Conservation (phyloP, 805 yeast species). For the Candida ovalis region DNA sequence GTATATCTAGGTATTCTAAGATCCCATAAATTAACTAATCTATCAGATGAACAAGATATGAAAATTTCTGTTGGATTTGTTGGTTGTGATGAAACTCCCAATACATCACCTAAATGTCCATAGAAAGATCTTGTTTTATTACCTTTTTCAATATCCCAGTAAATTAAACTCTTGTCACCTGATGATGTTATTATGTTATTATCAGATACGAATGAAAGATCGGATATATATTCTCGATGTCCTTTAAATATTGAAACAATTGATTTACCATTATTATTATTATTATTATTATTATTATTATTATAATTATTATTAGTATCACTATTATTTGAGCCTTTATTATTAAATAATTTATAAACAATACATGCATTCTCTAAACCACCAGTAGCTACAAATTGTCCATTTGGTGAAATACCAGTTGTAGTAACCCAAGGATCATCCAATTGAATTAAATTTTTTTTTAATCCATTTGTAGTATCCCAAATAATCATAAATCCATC, state of each 20-base stretch:
- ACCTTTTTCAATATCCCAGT: constrained; percentile 77
- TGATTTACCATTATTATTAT: constrained; percentile 12
- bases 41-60: constrained; percentile 66
- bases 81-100: constrained; percentile 39
- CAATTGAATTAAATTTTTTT: constrained; percentile 64
- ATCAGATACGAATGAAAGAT: constrained; percentile 62
- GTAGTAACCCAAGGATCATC: constrained; percentile 78
- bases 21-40: constrained; percentile 67
- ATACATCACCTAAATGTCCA: constrained; percentile 72
- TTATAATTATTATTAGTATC: constrained; percentile 21
- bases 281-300: not conserved
- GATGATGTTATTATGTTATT: constrained; percentile 61
- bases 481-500: constrained; percentile 84
- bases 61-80: constrained; percentile 34
- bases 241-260: constrained; percentile 62
- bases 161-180: constrained; percentile 75
- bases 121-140: constrained; percentile 47
- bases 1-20: constrained; percentile 38
- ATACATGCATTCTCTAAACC: constrained; percentile 82
- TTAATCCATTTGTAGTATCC: constrained; percentile 73
- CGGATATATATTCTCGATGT: constrained; percentile 79
- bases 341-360: constrained; percentile 55
- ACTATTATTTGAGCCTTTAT: too few relatives aligned
- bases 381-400: constrained; percentile 67
- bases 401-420: constrained; percentile 69